phyloP scores from a whole-genome alignment of 75 land plant species.

The Adiantum capillusveneris region DNA sequence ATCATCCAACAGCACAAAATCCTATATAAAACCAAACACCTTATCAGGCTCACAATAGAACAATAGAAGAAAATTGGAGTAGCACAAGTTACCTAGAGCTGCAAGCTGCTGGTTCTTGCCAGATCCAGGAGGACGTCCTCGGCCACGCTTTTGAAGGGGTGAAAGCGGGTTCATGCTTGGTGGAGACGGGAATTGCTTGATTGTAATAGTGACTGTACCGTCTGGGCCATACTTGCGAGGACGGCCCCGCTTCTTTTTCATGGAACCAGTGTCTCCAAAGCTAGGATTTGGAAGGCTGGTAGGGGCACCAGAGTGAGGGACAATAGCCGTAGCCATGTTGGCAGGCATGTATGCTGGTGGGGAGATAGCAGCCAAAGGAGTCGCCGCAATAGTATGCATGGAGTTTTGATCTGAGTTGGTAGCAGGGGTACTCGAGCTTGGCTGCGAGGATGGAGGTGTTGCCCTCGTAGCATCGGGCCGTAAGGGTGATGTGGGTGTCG shows the following conservation, averaged over 20 bases:
- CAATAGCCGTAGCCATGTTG: too few relatives aligned
- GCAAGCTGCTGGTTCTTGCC: conserved; percentile 41
- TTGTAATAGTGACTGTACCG: conserved; percentile 16
- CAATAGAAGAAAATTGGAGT: too few relatives aligned
- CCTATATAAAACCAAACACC: too few relatives aligned
- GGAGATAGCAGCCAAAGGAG: background rate
- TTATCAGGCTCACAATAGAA: too few relatives aligned
- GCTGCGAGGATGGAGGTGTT: background rate
- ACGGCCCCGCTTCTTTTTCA: conserved; percentile 32
- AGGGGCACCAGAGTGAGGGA: too few relatives aligned
- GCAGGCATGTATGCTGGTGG: conserved; percentile 1
- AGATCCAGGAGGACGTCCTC: conserved; percentile 40
- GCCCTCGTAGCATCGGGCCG: background rate
- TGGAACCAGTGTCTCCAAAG: conserved; percentile 10
- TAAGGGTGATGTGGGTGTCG: background rate
- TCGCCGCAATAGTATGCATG: background rate
- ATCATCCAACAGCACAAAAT: too few relatives aligned
- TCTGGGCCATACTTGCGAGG: conserved; percentile 37
- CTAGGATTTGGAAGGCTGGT: background rate
- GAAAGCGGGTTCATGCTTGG: background rate
- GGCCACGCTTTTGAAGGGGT: conserved; percentile 14
- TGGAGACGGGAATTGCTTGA: background rate
- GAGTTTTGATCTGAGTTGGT: background rate
- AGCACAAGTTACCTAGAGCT: conserved; percentile 32
- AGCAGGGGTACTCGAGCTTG: background rate